Evolutionary conservation across 2,329 filamentous ascomycete genomes (phyloP).

Genomic region (Pseudogymnoascus pannorum): DNA sequence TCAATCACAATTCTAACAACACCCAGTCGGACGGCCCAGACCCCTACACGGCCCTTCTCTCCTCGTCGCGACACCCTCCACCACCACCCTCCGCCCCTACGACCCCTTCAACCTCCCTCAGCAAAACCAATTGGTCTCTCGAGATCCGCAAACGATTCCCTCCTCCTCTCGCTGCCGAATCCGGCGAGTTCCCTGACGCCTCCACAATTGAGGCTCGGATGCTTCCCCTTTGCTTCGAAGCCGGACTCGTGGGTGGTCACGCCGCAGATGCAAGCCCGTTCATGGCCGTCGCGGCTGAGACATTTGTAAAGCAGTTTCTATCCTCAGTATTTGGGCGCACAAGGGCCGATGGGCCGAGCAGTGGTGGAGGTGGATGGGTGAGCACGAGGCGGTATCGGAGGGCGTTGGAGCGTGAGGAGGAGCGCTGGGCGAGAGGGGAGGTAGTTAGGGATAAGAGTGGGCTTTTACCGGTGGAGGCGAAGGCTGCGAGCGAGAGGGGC

Average conservation of each 20-base stretch:
- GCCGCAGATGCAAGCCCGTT: slow-evolving; percentile 53
- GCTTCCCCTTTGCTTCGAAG: slow-evolving; percentile 62
- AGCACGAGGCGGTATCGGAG: slow-evolving; percentile 72
- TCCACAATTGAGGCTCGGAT: slow-evolving; percentile 56
- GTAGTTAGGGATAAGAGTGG: slow-evolving; percentile 67
- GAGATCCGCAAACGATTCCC: slow-evolving; percentile 61
- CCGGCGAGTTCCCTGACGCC: slow-evolving; percentile 62
- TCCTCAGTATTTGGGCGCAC: slow-evolving; percentile 57
- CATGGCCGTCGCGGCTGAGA: slow-evolving; percentile 58
- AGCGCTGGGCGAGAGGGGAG: slow-evolving; percentile 64
- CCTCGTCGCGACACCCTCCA: background rate
- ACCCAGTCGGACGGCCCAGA: slow-evolving; percentile 26
- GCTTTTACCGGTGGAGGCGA: slow-evolving; percentile 72
- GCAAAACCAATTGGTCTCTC: slow-evolving; percentile 50
- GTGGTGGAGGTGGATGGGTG: slow-evolving; percentile 61
- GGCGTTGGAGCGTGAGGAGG: slow-evolving; percentile 70
- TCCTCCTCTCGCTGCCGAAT: slow-evolving; percentile 58
- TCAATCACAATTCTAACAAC: background rate
- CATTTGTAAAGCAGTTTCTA: slow-evolving; percentile 59
- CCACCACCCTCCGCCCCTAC: background rate
- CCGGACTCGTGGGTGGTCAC: slow-evolving; percentile 53
- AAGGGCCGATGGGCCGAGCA: slow-evolving; percentile 56
- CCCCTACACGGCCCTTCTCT: slow-evolving; percentile 24
- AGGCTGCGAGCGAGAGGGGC: slow-evolving; percentile 62
- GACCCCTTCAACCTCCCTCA: background rate